Evolutionary conservation across 495 filamentous ascomycete genomes (phyloP).

Genomic region (Daldinia vernicosa): DNA sequence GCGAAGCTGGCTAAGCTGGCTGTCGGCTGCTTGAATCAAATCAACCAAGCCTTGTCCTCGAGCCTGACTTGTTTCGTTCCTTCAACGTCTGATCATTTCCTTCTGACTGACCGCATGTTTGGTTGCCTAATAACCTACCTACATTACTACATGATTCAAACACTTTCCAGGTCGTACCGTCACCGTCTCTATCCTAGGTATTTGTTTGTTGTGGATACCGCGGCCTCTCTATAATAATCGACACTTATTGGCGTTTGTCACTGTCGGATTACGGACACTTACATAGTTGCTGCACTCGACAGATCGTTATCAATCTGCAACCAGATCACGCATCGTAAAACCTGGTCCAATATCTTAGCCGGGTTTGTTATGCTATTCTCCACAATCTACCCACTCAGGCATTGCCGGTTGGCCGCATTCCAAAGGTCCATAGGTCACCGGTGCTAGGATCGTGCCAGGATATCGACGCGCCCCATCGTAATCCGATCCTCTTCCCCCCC

Average conservation of each 20-base stretch:
- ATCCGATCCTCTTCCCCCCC: constrained; percentile 35
- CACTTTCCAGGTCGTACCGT: constrained; percentile 6
- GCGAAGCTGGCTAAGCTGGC: constrained; percentile 1
- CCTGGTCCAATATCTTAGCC: constrained; percentile 24
- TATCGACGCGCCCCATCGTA: constrained; percentile 24
- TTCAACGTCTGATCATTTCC: constrained; percentile 33
- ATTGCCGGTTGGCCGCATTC: constrained; percentile 40
- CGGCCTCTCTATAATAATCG: neutral
- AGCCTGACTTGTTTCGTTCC: constrained; percentile 2
- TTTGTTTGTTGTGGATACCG: constrained; percentile 18
- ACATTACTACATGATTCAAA: constrained; percentile 23
- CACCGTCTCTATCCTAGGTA: neutral
- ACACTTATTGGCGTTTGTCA: constrained; percentile 21
- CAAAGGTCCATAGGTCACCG: constrained; percentile 30
- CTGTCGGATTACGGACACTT: constrained; percentile 14
- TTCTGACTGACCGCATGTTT: constrained; percentile 29
- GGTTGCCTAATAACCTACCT: constrained; percentile 5
- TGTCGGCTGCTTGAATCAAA: constrained; percentile 27
- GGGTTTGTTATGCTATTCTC: constrained; percentile 38
- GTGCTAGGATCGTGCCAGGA: constrained; percentile 35
- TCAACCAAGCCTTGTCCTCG: constrained; percentile 17
- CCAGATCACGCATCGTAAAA: constrained; percentile 31
- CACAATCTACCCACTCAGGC: constrained; percentile 43
- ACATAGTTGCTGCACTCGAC: constrained; percentile 13
- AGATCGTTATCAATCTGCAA: constrained; percentile 19